phyloP scores from a whole-genome alignment of 495 filamentous ascomycete species.

The Penicillium bialowiezense region DNA sequence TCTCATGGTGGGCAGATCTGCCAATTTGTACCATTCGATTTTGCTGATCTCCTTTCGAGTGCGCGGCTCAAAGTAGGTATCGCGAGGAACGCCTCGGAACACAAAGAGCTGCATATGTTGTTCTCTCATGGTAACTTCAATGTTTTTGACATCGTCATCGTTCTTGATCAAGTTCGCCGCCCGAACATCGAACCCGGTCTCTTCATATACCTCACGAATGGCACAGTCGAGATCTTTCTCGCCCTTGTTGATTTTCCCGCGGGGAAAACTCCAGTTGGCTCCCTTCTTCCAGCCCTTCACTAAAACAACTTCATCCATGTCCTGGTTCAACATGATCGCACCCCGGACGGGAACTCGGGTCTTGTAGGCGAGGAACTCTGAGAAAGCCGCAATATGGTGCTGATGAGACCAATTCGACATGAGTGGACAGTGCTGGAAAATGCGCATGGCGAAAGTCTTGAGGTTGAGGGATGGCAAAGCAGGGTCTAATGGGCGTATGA shows the following conservation, averaged over 20 bases:
- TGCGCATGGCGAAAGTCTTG: constrained; percentile 75
- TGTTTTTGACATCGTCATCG: constrained; percentile 67
- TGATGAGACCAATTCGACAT: constrained; percentile 75
- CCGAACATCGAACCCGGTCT: constrained; percentile 84
- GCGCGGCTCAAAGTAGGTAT: constrained; percentile 81
- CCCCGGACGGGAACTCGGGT: constrained; percentile 89
- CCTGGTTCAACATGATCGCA: constrained; percentile 84
- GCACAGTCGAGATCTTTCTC: constrained; percentile 92
- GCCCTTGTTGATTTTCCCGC: constrained; percentile 96
- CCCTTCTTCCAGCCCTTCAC: constrained; percentile 98
- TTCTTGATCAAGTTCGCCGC: constrained; percentile 67
- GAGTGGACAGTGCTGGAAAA: constrained; percentile 90
- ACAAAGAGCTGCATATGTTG: constrained; percentile 91
- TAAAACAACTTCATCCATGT: constrained; percentile 86
- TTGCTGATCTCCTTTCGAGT: constrained; percentile 97
- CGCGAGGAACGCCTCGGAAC: constrained; percentile 79
- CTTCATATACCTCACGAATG: constrained; percentile 89
- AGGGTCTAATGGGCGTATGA: constrained; percentile 87
- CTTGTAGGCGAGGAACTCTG: constrained; percentile 90
- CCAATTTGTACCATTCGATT: constrained; percentile 87
- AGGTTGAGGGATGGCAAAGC: constrained; percentile 79
- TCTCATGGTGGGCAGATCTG: constrained; percentile 79
- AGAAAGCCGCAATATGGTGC: constrained; percentile 75
- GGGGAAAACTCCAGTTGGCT: constrained; percentile 92
- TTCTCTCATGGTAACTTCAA: constrained; percentile 84